phyloP scores from a whole-genome alignment of 202 grass and related monocot genomes.

The Brachypodium distachyon region DNA sequence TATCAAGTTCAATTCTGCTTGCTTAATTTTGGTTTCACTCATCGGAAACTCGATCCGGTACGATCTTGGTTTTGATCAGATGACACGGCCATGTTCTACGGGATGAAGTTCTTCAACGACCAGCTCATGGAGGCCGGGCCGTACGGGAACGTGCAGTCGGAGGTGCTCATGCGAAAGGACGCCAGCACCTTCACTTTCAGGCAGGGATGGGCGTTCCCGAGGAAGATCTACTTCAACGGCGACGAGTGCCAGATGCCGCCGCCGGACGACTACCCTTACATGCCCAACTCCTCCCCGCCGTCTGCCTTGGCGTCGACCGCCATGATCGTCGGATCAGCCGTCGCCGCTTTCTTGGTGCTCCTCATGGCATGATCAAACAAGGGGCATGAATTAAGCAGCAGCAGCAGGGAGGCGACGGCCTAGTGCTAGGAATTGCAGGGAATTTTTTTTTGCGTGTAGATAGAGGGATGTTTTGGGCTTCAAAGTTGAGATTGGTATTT shows the following conservation, averaged over 20 bases:
- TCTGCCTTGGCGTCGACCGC: background rate
- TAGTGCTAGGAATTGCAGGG: constrained; percentile 10
- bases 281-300: constrained; percentile 53
- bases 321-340: background rate
- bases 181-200: constrained; percentile 67
- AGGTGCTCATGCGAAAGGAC: constrained; percentile 84
- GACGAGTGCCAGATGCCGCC: constrained; percentile 78
- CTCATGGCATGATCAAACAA: constrained; percentile 44
- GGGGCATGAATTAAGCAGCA: too few species aligned
- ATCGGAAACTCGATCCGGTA: too few species aligned
- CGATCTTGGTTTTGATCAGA: constrained; percentile 23
- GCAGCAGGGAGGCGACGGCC: too few species aligned
- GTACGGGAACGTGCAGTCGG: constrained; percentile 83
- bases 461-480: constrained; percentile 1
- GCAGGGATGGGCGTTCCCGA: constrained; percentile 93
- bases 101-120: constrained; percentile 90
- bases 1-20: too few species aligned
- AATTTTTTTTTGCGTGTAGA: constrained; percentile 25
- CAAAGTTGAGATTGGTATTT: background rate
- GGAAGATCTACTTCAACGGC: constrained; percentile 96
- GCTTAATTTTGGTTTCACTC: too few species aligned
- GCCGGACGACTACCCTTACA: constrained; percentile 63
- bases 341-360: constrained; percentile 3
- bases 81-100: constrained; percentile 96
- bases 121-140: constrained; percentile 87